Percentiles rank a stretch among this genome's conserved stretches.
phyloP scores from a whole-genome alignment of 305 asterid species.

The Lippia alba region DNA sequence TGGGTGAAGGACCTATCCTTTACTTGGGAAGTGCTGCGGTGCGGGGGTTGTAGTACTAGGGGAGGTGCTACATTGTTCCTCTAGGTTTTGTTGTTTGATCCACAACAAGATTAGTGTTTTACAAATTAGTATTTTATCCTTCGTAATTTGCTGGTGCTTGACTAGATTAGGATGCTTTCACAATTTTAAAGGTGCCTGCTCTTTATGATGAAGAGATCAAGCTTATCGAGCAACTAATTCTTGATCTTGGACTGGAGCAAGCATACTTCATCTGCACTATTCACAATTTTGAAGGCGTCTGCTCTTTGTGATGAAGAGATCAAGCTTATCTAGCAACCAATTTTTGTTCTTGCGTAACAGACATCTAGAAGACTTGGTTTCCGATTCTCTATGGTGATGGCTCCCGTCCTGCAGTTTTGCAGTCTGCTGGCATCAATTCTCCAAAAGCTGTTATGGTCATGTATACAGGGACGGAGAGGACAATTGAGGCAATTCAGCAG shows the following conservation, averaged over 20 bases:
- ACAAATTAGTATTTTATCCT: too few species aligned
- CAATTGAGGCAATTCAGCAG: slow-evolving; percentile 87
- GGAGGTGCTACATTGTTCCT: too few species aligned
- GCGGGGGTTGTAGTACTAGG: too few species aligned
- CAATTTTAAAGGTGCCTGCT: slow-evolving; percentile 3
- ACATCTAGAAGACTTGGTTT: slow-evolving; percentile 83
- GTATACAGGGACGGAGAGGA: slow-evolving; percentile 76
- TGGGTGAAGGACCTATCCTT: too few species aligned
- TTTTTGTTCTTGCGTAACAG: slow-evolving; percentile 47
- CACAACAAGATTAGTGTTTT: too few species aligned
- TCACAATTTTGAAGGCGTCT: slow-evolving; percentile 13
- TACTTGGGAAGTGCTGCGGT: too few species aligned
- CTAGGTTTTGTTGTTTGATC: too few species aligned
- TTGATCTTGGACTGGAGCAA: too few species aligned
- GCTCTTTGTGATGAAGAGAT: background rate
- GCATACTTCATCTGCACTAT: too few species aligned
- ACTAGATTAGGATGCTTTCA: too few species aligned
- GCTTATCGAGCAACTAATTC: slow-evolving; percentile 14
- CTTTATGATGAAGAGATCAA: background rate
- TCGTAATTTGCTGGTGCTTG: too few species aligned
- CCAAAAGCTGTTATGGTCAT: slow-evolving; percentile 97
- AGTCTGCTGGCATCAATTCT: slow-evolving; percentile 89
- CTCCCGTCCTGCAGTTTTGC: slow-evolving; percentile 91
- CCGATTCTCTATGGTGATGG: slow-evolving; percentile 97
- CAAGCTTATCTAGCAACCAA: slow-evolving; percentile 9